A percentile compares a stretch with the other conserved stretches of the same genome.
These are phyloP conservation scores for Abrus pulchellus DNA, from an alignment of 306 rosid genomes.

Conservation along the genomic window DNA sequence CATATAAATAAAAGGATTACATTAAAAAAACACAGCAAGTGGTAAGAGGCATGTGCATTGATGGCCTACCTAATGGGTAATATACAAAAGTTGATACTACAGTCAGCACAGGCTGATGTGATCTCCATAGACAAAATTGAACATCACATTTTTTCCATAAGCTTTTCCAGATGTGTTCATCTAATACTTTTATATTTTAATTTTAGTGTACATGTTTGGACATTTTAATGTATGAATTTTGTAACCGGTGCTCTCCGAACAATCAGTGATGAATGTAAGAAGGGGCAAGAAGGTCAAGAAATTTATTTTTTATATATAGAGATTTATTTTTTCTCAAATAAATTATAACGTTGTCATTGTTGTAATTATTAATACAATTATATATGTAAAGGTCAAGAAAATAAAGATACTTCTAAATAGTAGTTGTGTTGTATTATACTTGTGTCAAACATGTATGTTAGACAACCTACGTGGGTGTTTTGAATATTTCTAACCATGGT, in stretches of 20 bases:
- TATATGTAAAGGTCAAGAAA: no score
- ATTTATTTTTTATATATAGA: no score
- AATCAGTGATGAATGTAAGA: not conserved
- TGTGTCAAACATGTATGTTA: no score
- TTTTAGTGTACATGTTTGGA: not conserved
- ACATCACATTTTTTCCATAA: not conserved
- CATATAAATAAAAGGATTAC: not conserved
- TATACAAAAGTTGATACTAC: not conserved
- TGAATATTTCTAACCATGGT: no score
- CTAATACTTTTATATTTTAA: not conserved
- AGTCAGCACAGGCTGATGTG: slow-evolving; percentile 7
- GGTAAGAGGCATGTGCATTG: not conserved
- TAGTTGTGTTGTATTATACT: no score
- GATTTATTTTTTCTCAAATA: no score
- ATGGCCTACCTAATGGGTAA: not conserved
- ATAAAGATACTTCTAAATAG: no score
- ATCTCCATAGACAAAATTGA: slow-evolving; percentile 10
- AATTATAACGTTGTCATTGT: no score
- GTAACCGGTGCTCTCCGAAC: not conserved
- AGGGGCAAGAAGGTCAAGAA: no score
- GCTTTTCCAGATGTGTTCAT: not conserved
- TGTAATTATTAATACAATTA: no score
- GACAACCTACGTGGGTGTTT: no score
- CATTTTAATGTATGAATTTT: not conserved
- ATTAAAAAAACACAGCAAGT: not conserved